Conservation (phyloP, 345 rosid genomes). For the Citrus unshiu region DNA sequence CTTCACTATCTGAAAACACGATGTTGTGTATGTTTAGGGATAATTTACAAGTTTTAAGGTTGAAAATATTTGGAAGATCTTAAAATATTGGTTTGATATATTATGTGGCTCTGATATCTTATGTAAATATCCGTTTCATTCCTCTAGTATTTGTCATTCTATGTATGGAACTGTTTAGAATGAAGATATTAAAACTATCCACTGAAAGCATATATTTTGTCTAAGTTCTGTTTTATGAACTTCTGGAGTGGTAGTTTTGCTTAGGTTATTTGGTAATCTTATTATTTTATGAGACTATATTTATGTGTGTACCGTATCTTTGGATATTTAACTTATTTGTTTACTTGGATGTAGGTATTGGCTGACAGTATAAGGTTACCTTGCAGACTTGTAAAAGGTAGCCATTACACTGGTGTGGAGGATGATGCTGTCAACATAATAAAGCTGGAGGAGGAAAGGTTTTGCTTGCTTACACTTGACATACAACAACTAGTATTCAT, state of each 20-base stretch:
- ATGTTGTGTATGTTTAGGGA: not conserved
- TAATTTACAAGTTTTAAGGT: not conserved
- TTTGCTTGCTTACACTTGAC: conserved; percentile 19
- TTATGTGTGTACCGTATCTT: not conserved
- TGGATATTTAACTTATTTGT: conserved; percentile 19
- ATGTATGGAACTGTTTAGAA: not conserved
- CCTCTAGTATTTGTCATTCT: not conserved
- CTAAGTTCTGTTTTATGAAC: not conserved
- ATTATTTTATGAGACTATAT: not conserved
- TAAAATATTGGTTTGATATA: not conserved
- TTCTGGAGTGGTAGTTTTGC: not conserved
- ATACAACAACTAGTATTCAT: not conserved
- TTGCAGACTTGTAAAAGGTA: conserved; percentile 96
- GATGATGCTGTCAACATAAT: conserved; percentile 96
- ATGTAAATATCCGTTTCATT: not conserved
- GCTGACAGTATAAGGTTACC: conserved; percentile 78
- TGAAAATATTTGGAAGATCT: not conserved
- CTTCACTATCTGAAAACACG: not conserved
- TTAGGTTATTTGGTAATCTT: not conserved
- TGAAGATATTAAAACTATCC: not conserved
- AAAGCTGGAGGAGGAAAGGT: conserved; percentile 91
- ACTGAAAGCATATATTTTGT: not conserved
- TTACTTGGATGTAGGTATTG: conserved; percentile 62
- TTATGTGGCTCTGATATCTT: not conserved
- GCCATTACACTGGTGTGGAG: conserved; percentile 97